Evolutionary conservation across 2,329 filamentous ascomycete genomes (phyloP), one percentile per base, ranked within the genome.

Genomic region (Pestalotiopsis sp.): DNA sequence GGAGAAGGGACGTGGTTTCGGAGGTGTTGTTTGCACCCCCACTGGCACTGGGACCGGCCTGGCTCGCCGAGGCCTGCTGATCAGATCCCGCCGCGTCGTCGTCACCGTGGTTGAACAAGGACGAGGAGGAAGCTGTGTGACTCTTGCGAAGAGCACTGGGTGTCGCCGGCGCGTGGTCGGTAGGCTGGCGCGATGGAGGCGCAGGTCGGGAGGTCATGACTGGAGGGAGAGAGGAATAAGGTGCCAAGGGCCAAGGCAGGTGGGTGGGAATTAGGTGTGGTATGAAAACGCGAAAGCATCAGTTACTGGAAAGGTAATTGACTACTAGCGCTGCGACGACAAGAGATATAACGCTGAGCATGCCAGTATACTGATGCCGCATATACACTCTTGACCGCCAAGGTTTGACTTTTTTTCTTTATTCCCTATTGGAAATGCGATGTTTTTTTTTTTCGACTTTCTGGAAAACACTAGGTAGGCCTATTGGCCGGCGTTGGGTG

Each of bases 1-100:
- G 72, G 64, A 77, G 80, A 30, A 90, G 78, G 2, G 85, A 81
- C 1, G 87, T 88, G 2, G 81, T 83, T 72, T 90, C 67, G 52
- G 44, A 38, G 22, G 57, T 68, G 69, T 39, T 63, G 44, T 30
- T 58, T 57, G 57, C 69, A 30, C 64, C 22, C 22, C 55, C 67
- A 62, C 71, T 71, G 20, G 72, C 67, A 62, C 71, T 71, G 20
- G 72, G 70, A 6, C 67, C 68, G 13, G 70, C 65, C 40, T 58
- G 39, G 40, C 65, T 48, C 20, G 44, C 17, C 39, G 63, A 30
- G 59, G 66, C 20, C 38, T n/a, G 24, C 39, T 58, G 59, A 24
- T 30, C 6, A 62, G 57, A 20, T n/a, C 30, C 22, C 5, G 14
- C n/a, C 24, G 20, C 68, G 17, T 64, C 52, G 55, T 58, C 58